Evolutionary conservation across 1,284 basidiomycete species (phyloP), one percentile per base, ranked within the genome.

Genomic region (Sporisorium scitamineum): DNA sequence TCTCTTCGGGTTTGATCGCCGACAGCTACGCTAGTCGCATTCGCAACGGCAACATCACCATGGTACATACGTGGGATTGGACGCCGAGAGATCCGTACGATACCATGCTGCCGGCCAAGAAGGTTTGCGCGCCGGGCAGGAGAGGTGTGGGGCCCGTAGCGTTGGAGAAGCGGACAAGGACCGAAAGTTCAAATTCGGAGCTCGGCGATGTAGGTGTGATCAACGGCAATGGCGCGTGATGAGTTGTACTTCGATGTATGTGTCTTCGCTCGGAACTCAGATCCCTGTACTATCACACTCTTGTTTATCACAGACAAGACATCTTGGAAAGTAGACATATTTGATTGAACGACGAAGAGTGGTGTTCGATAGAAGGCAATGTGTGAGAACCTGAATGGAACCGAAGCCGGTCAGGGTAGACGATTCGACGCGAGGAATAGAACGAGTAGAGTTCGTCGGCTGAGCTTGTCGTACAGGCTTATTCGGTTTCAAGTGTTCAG

Each of bases 61-160:
- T 80, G 70, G 79, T 81, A 26, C 73, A 79, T 45, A 81, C 79
- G 16, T 81, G 79, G 79, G 78, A 80, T 45, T 80, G 78, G 78
- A 70, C 70, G 54, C 54, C 61, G 3, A 61, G 76, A 8, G 79
- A 81, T 57, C 70, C 69, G 18, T 73, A 56, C 20, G 79, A 81
- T 51, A 27, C 59, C 3, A 24, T 26, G 16, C 45, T 81, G 48
- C 78, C 78, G 5, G 79, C 62, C 14, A 78, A 78, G 58, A 54
- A 47, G 32, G 59, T 70, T 9, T 37, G 60, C 3, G 37, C 55
- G 6, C 62, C 61, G 1, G 72, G 62, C 9, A 56, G 32, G 31
- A 70, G 58, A 42, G 68, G 68, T 11, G 63, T 68, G 1, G 63
- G 54, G 0, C 71, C 71, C n/a, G 26, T 74, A 29, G 66, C 61